These are phyloP conservation scores for Teratosphaeria pseudoeucalypti DNA, from an alignment of 2,329 filamentous ascomycete genomes.

Conservation along the genomic window DNA sequence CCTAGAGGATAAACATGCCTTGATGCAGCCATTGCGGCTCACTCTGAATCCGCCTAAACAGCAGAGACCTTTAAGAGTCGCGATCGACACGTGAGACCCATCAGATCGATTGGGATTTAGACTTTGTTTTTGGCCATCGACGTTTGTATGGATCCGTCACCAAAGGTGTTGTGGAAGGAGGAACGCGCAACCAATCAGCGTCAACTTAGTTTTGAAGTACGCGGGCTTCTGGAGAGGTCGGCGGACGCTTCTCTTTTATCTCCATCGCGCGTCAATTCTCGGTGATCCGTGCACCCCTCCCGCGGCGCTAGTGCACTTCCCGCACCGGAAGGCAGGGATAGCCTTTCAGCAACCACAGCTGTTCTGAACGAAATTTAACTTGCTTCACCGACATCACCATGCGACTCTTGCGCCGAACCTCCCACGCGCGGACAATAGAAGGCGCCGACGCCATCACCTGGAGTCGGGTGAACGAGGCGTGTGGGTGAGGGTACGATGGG, in stretches of 20 bases:
- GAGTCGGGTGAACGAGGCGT: background rate
- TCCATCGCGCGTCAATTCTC: background rate
- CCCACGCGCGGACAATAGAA: background rate
- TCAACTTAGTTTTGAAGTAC: background rate
- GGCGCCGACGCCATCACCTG: background rate
- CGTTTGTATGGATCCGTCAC: background rate
- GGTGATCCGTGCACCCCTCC: background rate
- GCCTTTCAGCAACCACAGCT: background rate
- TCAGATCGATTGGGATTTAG: background rate
- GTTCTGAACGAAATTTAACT: background rate
- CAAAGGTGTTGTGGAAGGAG: background rate
- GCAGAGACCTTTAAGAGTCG: background rate
- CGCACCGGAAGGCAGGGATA: background rate
- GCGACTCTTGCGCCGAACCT: background rate
- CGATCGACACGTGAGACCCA: background rate
- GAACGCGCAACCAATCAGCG: background rate
- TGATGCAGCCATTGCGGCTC: background rate
- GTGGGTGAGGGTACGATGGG: background rate
- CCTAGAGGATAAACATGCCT: background rate
- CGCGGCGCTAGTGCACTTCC: background rate
- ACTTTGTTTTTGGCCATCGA: background rate
- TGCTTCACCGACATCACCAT: background rate
- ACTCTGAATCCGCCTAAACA: background rate
- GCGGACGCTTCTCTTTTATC: background rate
- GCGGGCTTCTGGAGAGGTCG: background rate